A percentile compares a stretch with the other conserved stretches of the same genome.
Evolutionary conservation across 331 rosid species (phyloP).

Genomic region (Phaseolus coccineus): DNA sequence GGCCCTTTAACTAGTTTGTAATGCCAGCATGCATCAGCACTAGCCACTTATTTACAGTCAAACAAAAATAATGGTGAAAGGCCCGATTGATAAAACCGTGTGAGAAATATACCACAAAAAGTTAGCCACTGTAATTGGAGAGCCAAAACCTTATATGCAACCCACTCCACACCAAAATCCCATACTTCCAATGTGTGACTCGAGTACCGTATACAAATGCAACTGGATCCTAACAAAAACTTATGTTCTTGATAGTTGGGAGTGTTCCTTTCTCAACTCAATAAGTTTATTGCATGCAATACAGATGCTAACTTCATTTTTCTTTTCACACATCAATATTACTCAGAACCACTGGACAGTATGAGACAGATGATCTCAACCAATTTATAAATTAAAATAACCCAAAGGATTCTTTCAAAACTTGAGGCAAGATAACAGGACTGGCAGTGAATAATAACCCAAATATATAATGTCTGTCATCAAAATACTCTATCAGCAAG

Average conservation of each 20-base stretch:
- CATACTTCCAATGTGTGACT: neutral
- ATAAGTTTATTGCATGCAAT: slow-evolving; percentile 18
- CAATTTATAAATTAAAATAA: slow-evolving; percentile 16
- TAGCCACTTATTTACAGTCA: neutral
- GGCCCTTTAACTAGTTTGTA: neutral
- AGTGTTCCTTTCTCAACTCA: slow-evolving; percentile 7
- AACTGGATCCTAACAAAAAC: neutral
- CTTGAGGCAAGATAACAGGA: slow-evolving; percentile 33
- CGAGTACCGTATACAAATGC: neutral
- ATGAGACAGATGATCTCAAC: neutral
- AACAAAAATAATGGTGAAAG: neutral
- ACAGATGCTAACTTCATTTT: slow-evolving; percentile 12
- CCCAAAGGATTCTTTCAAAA: neutral
- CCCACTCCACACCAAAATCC: neutral
- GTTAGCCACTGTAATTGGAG: neutral
- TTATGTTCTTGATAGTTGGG: neutral
- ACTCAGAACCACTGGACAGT: slow-evolving; percentile 17
- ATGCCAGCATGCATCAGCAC: neutral
- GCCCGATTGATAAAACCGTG: neutral
- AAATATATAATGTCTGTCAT: slow-evolving; percentile 12
- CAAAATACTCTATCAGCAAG: slow-evolving; percentile 11
- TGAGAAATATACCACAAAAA: neutral
- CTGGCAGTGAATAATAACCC: slow-evolving; percentile 4
- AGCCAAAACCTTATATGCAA: neutral
- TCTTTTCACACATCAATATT: slow-evolving; percentile 2